Evolutionary conservation across 106 monocot species (phyloP), one percentile per base, ranked within the genome.

Genomic region (Acorus gramineus): DNA sequence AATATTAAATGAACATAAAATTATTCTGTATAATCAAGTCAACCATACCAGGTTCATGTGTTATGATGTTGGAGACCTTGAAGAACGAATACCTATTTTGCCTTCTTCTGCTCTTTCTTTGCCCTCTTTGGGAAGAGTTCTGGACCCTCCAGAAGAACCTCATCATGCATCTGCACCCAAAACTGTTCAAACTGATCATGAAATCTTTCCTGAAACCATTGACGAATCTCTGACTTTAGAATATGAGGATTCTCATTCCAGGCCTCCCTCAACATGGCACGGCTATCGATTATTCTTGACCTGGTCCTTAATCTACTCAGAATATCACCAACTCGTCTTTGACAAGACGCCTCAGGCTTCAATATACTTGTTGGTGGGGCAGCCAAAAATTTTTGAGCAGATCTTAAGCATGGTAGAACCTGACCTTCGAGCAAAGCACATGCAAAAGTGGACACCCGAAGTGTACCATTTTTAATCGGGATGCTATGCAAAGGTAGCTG

Each of bases 351-450:
- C 51, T 83, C 91, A 9, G 74, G 80, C 67, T 67, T 92, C 67
- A 85, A 60, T n/a, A 98, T 57, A 60, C 7, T 76, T 7, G 81
- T 78, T 50, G 87, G 82, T 48, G 85, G 58, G 50, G 81, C 76
- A 55, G 75, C 79, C 57, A 98, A 61, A 50, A 68, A 79, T 42
- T 76, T 70, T 55, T 85, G 76, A 8, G 60, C 60, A 28, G 52
- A 66, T 71, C 60, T 88, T 49, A 98, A 65, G 60, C 96, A 98
- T 49, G 96, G 96, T 52, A 98, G 49, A 1, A 88, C 88, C 64
- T 80, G 53, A 2, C 96, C 96, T 77, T 85, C 78, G 11, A 98
- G 87, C 70, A 98, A 83, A 50, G 87, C 78, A 71, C 64, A 85
- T 50, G 88, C 90, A 69, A 98, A 98, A 8, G 83, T 74, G 8